Evolutionary conservation across 768 basidiomycete species (phyloP), one percentile per base, ranked within the genome.

Genomic region (Leccinum variicolor): DNA sequence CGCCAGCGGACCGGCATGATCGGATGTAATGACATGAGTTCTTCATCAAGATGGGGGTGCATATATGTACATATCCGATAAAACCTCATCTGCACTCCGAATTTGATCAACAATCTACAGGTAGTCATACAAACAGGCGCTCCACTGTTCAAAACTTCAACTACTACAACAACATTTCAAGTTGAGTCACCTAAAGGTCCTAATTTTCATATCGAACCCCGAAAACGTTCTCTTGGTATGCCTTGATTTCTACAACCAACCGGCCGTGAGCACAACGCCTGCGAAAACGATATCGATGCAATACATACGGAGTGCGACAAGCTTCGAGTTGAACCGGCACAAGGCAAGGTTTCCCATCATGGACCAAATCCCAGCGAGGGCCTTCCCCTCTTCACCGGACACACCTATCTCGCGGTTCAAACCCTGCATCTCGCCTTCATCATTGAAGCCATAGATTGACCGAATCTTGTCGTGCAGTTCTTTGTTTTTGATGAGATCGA

Each of bases 261-360:
- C 8, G 17, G 14, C 21, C 31, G 1, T 19, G 26, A 29, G 28
- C 13, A 33, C 21, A 61, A 36, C 23, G 11, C 33, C 5, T 28
- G 4, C 8, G n/a, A 52, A 26, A 4, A 39, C 47, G 6, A 28
- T 6, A 21, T 11, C 19, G 41, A 13, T 6, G 25, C 45, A 26
- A 29, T 5, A 81, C 85, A 65, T 65, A 88, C 85, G 85, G 49
- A 87, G 74, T 0, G 84, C 86, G 36, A 88, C 52, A 62, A 84
- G 84, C 56, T 81, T 86, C 6, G 87, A 88, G 68, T 86, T 78
- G 77, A 87, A 88, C 0, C 87, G 77, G 56, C 81, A 82, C 60
- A 83, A 60, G 0, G 83, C 83, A 9, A 89, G 67, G 64, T 86
- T 86, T 13, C 87, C 86, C 70, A 84, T 75, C 77, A 84, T 81